phyloP scores from a whole-genome alignment of 176 grass and related monocot genomes.

The Dendrocalamus sinicus region DNA sequence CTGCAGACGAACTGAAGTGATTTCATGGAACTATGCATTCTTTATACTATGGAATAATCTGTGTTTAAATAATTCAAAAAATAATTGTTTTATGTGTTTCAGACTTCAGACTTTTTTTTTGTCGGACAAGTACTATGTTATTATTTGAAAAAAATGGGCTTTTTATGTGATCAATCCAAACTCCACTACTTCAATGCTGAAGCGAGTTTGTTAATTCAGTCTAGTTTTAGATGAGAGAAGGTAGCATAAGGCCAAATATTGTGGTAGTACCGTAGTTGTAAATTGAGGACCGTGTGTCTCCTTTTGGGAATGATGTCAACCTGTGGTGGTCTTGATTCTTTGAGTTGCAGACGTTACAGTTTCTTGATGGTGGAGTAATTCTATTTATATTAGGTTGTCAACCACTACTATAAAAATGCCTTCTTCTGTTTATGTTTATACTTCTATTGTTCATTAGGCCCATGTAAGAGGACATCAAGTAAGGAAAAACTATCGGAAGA shows the following conservation, averaged over 20 bases:
- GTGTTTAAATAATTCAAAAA: background rate
- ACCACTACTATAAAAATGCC: background rate
- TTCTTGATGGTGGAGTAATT: constrained; percentile 1
- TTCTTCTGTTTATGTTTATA: background rate
- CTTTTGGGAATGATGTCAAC: background rate
- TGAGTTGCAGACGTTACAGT: constrained; percentile 11
- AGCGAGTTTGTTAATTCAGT: background rate
- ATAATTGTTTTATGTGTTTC: background rate
- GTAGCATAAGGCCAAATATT: background rate
- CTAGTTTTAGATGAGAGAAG: constrained; percentile 18
- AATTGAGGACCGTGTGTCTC: background rate
- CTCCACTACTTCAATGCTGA: background rate
- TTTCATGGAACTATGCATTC: constrained; percentile 4
- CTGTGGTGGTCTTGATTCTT: background rate
- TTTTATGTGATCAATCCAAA: background rate
- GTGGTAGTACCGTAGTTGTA: background rate
- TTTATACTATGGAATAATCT: background rate
- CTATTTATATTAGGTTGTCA: background rate
- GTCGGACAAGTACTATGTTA: background rate
- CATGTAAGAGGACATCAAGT: constrained; percentile 94
- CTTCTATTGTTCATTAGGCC: constrained; percentile 58
- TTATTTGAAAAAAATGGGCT: background rate
- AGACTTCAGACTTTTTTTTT: background rate
- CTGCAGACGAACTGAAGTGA: background rate
- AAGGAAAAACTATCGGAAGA: constrained; percentile 77